Conservation (phyloP, 1,284 basidiomycete species). For the Golubevia sp. region DNA sequence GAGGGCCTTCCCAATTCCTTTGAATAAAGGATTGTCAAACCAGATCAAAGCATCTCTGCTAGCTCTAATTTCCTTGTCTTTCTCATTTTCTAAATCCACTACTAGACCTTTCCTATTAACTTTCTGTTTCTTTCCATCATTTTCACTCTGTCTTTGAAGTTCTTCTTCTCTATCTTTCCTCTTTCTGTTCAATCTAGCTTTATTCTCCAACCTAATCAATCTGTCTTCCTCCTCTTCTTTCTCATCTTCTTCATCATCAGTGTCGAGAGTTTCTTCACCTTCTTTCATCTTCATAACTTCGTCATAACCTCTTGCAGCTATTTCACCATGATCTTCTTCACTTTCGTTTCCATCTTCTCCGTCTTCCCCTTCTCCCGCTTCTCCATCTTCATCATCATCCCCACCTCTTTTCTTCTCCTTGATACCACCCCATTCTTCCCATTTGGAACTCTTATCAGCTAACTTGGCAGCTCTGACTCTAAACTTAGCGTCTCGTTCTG, state of each 20-base stretch:
- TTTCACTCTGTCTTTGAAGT: constrained; percentile 2
- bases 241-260: constrained; percentile 59
- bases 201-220: too few relatives aligned
- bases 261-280: constrained; percentile 55
- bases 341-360: not conserved
- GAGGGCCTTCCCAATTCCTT: constrained; percentile 70
- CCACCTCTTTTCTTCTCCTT: constrained; percentile 6
- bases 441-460: too few relatives aligned
- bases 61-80: constrained; percentile 31
- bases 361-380: constrained; percentile 7
- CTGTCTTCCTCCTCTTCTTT: constrained; percentile 38
- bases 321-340: constrained; percentile 3
- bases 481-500: too few relatives aligned
- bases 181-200: too few relatives aligned
- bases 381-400: constrained; percentile 15
- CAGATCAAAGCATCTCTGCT: constrained; percentile 73
- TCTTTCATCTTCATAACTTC: constrained; percentile 42
- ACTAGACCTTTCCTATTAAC: constrained; percentile 25
- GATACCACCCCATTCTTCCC: too few relatives aligned
- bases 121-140: constrained; percentile 14
- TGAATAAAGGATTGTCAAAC: constrained; percentile 95
- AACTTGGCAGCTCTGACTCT: too few relatives aligned
- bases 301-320: constrained; percentile 9
- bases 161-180: constrained; percentile 12
- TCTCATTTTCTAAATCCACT: constrained; percentile 26